phyloP scores from a whole-genome alignment of 1,284 basidiomycete species.

The Fomitopsis pinicola region DNA sequence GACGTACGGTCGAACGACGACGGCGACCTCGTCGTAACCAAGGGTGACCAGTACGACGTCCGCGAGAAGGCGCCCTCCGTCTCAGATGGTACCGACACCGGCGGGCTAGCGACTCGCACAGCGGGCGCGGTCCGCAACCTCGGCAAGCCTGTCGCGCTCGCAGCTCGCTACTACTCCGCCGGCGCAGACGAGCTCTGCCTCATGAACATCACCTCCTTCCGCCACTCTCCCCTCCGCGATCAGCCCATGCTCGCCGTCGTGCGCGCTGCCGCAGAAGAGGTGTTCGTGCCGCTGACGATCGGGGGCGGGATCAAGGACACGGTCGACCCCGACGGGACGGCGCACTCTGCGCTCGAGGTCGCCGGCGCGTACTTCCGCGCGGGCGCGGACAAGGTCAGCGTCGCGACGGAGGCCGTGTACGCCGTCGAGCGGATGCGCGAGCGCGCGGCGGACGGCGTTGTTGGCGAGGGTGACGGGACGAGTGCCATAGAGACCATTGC shows the following conservation, averaged over 20 bases:
- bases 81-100: conserved; percentile 26
- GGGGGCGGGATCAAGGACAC: conserved; percentile 98
- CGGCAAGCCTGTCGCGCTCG: conserved; percentile 94
- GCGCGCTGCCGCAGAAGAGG: conserved; percentile 81
- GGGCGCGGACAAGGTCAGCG: conserved; percentile 97
- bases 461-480: conserved; percentile 51
- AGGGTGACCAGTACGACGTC: conserved; percentile 99
- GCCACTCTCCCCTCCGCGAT: conserved; percentile 90
- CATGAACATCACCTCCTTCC: conserved; percentile 99
- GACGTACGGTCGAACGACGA: conserved; percentile 96
- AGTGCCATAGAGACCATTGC: conserved; percentile 96
- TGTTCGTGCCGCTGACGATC: conserved; percentile 98
- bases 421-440: conserved; percentile 84
- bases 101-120: conserved; percentile 30
- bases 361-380: conserved; percentile 96
- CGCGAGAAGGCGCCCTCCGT: conserved; percentile 64
- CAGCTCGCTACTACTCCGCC: conserved; percentile 80
- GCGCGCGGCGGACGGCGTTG: conserved; percentile 29
- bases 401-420: conserved; percentile 93
- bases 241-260: conserved; percentile 99
- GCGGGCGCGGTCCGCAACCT: conserved; percentile 92
- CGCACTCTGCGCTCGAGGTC: conserved; percentile 85
- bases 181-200: conserved; percentile 98
- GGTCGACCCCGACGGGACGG: conserved; percentile 92
- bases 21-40: conserved; percentile 98